Conservation (phyloP, 1,284 basidiomycete genomes). For the Schizophyllum commune region DNA sequence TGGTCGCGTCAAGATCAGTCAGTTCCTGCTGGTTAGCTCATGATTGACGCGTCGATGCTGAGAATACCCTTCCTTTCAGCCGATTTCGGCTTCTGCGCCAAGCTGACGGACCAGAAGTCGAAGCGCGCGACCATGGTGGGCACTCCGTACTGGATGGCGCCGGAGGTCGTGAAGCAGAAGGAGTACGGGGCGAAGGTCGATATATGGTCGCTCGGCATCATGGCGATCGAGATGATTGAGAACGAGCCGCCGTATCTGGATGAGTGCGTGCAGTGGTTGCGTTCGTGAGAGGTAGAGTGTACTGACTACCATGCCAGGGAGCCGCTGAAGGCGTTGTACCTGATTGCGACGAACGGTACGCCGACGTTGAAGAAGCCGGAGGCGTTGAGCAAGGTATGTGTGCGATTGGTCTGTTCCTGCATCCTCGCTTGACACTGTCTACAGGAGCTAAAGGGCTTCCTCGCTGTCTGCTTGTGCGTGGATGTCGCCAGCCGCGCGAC, state of each 20-base stretch:
- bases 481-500: constrained; percentile 94
- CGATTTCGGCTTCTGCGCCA: constrained; percentile 98
- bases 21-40: constrained; percentile 32
- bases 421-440: too few species aligned
- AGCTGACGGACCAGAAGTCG: constrained; percentile 95
- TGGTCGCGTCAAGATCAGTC: constrained; percentile 96
- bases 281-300: too few species aligned
- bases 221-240: constrained; percentile 99
- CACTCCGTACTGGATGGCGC: constrained; percentile 99
- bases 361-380: constrained; percentile 97
- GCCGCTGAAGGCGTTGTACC: constrained; percentile 92
- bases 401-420: too few species aligned
- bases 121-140: constrained; percentile 99
- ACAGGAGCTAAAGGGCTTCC: constrained; percentile 91
- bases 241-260: constrained; percentile 98
- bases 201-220: constrained; percentile 98
- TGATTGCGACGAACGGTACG: constrained; percentile 97
- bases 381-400: constrained; percentile 48
- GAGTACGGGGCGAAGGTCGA: constrained; percentile 99
- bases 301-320: constrained; percentile 31
- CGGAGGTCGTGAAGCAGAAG: constrained; percentile 98
- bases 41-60: too few species aligned
- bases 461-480: constrained; percentile 95
- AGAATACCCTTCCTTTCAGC: constrained; percentile 59
- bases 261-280: constrained; percentile 33